Conservation (phyloP, 2,329 filamentous ascomycete genomes). For the Sphaerulina populicola region DNA sequence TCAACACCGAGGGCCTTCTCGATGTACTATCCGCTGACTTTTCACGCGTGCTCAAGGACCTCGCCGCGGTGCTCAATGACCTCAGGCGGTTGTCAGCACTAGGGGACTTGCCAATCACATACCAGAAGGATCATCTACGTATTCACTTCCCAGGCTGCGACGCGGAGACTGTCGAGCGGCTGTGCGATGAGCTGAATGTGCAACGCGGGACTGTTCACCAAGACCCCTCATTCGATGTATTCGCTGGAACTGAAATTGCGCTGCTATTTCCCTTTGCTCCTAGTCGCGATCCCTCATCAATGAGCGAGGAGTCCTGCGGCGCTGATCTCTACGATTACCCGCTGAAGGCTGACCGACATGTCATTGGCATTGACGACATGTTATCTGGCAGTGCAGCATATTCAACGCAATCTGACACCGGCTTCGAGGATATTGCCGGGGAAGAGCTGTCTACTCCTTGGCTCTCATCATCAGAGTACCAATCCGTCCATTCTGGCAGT, state of each 20-base stretch:
- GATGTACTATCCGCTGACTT: slow-evolving; percentile 83
- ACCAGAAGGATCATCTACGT: slow-evolving; percentile 62
- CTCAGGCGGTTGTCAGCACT: slow-evolving; percentile 66
- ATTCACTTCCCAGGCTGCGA: slow-evolving; percentile 91
- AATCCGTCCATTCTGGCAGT: slow-evolving; percentile 47
- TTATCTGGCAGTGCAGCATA: slow-evolving; percentile 38
- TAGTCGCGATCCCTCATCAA: slow-evolving; percentile 38
- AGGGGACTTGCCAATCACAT: slow-evolving; percentile 73
- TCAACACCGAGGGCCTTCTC: slow-evolving; percentile 76
- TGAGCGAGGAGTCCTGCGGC: slow-evolving; percentile 37
- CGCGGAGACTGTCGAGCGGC: slow-evolving; percentile 65
- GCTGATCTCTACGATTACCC: slow-evolving; percentile 17
- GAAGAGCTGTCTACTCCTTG: slow-evolving; percentile 45
- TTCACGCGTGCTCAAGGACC: slow-evolving; percentile 72
- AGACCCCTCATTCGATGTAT: slow-evolving; percentile 65
- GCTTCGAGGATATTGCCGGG: slow-evolving; percentile 25
- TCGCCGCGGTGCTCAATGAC: slow-evolving; percentile 71
- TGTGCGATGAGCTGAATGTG: slow-evolving; percentile 83
- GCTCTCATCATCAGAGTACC: slow-evolving; percentile 47
- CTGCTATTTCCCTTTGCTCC: slow-evolving; percentile 83
- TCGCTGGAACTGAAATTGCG: slow-evolving; percentile 62
- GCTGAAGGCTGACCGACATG: slow-evolving; percentile 12
- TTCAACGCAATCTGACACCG: slow-evolving; percentile 32
- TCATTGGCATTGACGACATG: slow-evolving; percentile 52
- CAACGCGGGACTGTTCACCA: slow-evolving; percentile 69